phyloP scores from a whole-genome alignment of 805 yeast species.

The Hanseniaspora meyeri region DNA sequence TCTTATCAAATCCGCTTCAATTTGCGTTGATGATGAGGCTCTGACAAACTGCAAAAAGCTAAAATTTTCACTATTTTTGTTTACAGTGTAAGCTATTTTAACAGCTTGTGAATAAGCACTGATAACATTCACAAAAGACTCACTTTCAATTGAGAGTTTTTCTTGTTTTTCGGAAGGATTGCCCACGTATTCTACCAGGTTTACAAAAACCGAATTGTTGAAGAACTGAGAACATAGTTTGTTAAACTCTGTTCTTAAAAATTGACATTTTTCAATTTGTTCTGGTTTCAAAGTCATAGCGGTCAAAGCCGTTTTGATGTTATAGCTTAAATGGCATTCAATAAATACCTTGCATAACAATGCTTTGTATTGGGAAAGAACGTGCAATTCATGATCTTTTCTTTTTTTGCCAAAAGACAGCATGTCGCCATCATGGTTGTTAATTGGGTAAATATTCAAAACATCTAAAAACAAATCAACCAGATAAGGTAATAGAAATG shows the following conservation, averaged over 20 bases:
- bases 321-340: constrained; percentile 41
- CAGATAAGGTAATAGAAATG: constrained; percentile 45
- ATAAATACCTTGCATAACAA: constrained; percentile 45
- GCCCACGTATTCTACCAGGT: not conserved
- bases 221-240: not conserved
- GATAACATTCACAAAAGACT: not conserved
- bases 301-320: constrained; percentile 34
- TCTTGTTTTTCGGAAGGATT: not conserved
- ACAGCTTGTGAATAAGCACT: constrained; percentile 10
- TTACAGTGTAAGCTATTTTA: constrained; percentile 21
- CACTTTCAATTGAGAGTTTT: not conserved
- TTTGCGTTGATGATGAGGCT: constrained; percentile 37
- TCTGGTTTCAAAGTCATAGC: constrained; percentile 18
- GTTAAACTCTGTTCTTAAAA: constrained; percentile 48
- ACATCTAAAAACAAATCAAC: constrained; percentile 63
- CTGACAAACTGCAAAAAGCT: constrained; percentile 16
- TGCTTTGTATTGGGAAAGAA: constrained; percentile 55
- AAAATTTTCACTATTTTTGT: constrained; percentile 15
- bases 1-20: constrained; percentile 13
- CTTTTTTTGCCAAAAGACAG: constrained; percentile 21
- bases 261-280: constrained; percentile 45
- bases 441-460: constrained; percentile 45
- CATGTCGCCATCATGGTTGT: constrained; percentile 28
- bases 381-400: constrained; percentile 32
- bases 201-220: not conserved